Base-by-base conservation (phyloP, 2,329 filamentous ascomycete species). In the Trichoderma sp. region DNA sequence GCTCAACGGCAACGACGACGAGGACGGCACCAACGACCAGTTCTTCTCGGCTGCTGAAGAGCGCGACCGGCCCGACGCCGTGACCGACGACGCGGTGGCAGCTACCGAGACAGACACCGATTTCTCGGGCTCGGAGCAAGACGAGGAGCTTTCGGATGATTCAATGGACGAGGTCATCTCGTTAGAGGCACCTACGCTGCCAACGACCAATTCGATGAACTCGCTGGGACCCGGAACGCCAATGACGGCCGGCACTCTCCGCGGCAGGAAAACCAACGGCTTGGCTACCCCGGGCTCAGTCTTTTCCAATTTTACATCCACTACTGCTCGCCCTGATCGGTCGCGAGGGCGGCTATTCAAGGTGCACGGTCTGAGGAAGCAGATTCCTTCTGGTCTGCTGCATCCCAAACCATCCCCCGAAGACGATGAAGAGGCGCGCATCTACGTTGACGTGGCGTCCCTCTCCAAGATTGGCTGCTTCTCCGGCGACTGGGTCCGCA, bases 31-130 rank as follows among this genome's bases (percentile, higher is more conserved):
- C 6, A 97, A 92, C 69, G 95, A 98, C 76, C 90, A 94, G 73
- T 97, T 97, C 81, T 97, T 89, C 79, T 97, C 95, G 6, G 95
- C 95, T 1, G 91, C 93, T 2, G 95, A 97, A 77, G 94, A 97
- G 71, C 87, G 89, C 26, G 81, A 87, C 70, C 87, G 83, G 74
- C 87, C 87, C 16, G 85, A 88, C 68, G 83, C 84, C 8, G 83
- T 84, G 28, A 84, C 85, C 0, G 89, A 90, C 52, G 87, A 87
- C 8, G 85, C 86, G 6, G 86, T 86, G 66, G 83, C 84, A 0
- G 81, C 82, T 8, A 88, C 87, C 2, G 90, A 92, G 74, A 88
- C 87, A 1, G 85, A 87, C 68, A 84, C 89, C 4, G 89, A 92
- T 70, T 77, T 86, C 10, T 90, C 89, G 2, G 88, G 85, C 13